Conservation (phyloP, 371 early-diverging fungal genomes). For the Rhizopus stolonifer region DNA sequence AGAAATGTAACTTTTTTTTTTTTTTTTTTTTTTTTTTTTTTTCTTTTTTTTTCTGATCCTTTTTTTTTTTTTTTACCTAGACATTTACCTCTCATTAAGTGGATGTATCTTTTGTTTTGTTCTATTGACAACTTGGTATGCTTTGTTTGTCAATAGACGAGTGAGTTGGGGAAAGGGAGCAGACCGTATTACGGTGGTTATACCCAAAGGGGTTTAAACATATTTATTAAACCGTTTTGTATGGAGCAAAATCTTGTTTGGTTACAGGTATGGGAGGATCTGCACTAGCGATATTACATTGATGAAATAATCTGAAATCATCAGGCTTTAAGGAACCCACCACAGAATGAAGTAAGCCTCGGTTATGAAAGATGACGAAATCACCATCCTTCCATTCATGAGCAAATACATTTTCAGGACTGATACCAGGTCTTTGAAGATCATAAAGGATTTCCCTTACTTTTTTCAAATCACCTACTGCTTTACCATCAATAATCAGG, state of each 20-base stretch:
- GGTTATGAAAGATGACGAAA: constrained; percentile 51
- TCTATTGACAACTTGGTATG: constrained; percentile 55
- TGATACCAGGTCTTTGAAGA: constrained; percentile 47
- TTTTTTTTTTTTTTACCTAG: constrained; percentile 22
- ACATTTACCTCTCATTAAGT: constrained; percentile 48
- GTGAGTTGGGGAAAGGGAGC: constrained; percentile 50
- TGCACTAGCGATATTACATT: constrained; percentile 48
- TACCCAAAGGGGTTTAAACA: constrained; percentile 53
- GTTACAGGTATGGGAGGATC: constrained; percentile 43
- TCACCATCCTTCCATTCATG: constrained; percentile 55
- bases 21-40: neutral
- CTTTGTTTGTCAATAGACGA: constrained; percentile 54
- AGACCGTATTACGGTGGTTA: constrained; percentile 58
- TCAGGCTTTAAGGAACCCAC: constrained; percentile 44
- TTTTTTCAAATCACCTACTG: constrained; percentile 45
- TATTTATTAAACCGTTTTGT: constrained; percentile 3
- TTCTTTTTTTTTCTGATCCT: no score
- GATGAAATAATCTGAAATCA: constrained; percentile 48
- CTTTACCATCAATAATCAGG: constrained; percentile 51
- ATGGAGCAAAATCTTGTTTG: constrained; percentile 46
- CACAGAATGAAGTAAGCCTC: constrained; percentile 48
- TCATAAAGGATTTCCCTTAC: constrained; percentile 44
- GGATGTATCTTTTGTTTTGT: constrained; percentile 51
- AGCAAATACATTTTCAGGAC: constrained; percentile 47
- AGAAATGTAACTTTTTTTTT: constrained; percentile 39